Evolutionary conservation across 768 basidiomycete genomes (phyloP).

Genomic region (Boletus eberwhitei): DNA sequence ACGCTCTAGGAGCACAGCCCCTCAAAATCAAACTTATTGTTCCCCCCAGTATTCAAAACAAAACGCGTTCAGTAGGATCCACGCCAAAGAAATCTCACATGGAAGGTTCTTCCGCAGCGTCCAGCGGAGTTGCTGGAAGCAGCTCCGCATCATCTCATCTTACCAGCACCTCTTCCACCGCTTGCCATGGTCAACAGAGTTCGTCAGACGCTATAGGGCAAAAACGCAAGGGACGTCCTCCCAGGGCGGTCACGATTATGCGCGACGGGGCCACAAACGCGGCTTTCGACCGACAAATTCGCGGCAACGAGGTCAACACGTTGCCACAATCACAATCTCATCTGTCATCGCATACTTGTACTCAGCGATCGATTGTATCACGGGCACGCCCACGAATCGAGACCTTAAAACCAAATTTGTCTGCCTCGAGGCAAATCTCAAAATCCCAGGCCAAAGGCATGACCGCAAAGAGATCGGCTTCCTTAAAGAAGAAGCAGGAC

Average conservation of each 20-base stretch:
- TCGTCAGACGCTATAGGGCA: constrained; percentile 21
- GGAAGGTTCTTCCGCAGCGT: constrained; percentile 30
- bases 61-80: constrained; percentile 30
- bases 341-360: constrained; percentile 25
- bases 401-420: constrained; percentile 29
- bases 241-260: constrained; percentile 42
- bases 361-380: constrained; percentile 22
- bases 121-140: constrained; percentile 37
- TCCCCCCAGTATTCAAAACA: constrained; percentile 53
- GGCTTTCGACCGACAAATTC: constrained; percentile 22
- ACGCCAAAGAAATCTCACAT: constrained; percentile 28
- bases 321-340: constrained; percentile 37
- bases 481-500: constrained; percentile 18
- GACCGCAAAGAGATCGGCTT: constrained; percentile 25
- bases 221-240: constrained; percentile 56
- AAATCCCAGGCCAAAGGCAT: constrained; percentile 41
- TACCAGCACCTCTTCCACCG: constrained; percentile 23
- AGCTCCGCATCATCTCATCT: constrained; percentile 14
- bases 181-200: constrained; percentile 24
- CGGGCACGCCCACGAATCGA: constrained; percentile 24
- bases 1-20: constrained; percentile 27
- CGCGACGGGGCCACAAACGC: constrained; percentile 22
- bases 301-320: constrained; percentile 33
- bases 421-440: constrained; percentile 32
- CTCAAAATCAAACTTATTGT: constrained; percentile 76